A percentile compares a stretch with the other conserved stretches of the same genome.
Conservation (phyloP, 305 asterid genomes). For the Plantago coronopus region DNA sequence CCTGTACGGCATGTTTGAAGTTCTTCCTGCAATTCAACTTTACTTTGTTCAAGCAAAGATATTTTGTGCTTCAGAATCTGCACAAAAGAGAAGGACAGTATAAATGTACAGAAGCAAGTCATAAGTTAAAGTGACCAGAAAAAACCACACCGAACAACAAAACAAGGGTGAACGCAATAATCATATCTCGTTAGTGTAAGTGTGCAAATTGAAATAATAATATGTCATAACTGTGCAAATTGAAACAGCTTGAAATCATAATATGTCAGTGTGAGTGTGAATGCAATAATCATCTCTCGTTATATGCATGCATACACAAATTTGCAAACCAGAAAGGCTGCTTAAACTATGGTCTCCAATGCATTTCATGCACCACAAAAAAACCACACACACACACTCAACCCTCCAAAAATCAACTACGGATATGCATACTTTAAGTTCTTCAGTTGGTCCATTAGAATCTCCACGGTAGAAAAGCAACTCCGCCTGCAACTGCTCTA, state of each 20-base stretch:
- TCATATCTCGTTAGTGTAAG: no score
- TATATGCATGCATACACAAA: not conserved
- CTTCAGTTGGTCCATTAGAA: slow-evolving; percentile 66
- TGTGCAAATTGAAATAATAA: no score
- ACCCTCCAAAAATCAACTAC: no score
- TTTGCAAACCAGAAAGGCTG: not conserved
- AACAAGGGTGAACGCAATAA: no score
- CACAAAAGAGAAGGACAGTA: slow-evolving; percentile 7
- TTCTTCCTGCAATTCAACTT: slow-evolving; percentile 59
- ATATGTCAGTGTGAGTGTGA: no score
- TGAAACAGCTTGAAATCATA: no score
- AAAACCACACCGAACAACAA: not conserved
- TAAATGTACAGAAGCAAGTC: slow-evolving; percentile 22
- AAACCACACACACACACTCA: no score
- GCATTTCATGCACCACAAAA: not conserved
- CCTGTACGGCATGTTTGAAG: slow-evolving; percentile 56
- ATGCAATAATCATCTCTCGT: no score
- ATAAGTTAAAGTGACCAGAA: not conserved
- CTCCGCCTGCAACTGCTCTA: slow-evolving; percentile 90
- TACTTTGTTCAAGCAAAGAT: slow-evolving; percentile 89
- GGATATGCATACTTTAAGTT: slow-evolving; percentile 55
- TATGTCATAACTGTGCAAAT: no score
- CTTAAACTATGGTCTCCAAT: not conserved
- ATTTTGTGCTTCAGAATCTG: slow-evolving; percentile 90
- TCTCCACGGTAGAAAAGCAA: slow-evolving; percentile 80